Percentiles rank a stretch among this genome's conserved stretches.
These are phyloP conservation scores for Withania somnifera DNA, from an alignment of 305 asterid genomes.

Conservation along the genomic window DNA sequence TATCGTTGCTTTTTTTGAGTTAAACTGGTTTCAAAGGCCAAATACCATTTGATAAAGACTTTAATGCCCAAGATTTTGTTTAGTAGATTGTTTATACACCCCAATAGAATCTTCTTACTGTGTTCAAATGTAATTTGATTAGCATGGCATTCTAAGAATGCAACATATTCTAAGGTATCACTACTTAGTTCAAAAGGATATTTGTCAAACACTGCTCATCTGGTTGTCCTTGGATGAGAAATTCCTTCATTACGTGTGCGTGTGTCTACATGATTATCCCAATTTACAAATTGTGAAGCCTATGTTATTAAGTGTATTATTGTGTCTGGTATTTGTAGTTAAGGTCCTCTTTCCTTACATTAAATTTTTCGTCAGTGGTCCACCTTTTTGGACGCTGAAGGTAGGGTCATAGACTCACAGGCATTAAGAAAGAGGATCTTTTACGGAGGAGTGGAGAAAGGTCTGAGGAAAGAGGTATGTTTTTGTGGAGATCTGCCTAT, in stretches of 20 bases:
- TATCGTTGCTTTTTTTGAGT: background rate
- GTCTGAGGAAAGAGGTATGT: conserved; percentile 71
- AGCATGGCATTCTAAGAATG: background rate
- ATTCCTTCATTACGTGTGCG: background rate
- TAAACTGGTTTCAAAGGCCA: background rate
- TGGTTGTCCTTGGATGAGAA: background rate
- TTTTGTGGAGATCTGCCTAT: background rate
- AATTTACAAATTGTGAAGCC: background rate
- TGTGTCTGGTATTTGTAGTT: background rate
- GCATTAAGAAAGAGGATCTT: conserved; percentile 74
- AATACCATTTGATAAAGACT: background rate
- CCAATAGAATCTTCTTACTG: background rate
- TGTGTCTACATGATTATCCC: background rate
- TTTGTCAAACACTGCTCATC: background rate
- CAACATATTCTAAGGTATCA: background rate
- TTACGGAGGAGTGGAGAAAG: conserved; percentile 84
- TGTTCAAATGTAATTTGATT: background rate
- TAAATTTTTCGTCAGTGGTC: conserved; percentile 46
- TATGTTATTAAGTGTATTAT: background rate
- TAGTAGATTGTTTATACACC: background rate
- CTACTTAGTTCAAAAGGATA: background rate
- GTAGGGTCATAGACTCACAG: conserved; percentile 58
- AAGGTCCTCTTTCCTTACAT: background rate
- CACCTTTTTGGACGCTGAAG: conserved; percentile 85
- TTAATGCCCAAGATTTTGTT: background rate